Base-by-base conservation (phyloP, 1,284 basidiomycete genomes). In the Pseudozyma sp. region DNA sequence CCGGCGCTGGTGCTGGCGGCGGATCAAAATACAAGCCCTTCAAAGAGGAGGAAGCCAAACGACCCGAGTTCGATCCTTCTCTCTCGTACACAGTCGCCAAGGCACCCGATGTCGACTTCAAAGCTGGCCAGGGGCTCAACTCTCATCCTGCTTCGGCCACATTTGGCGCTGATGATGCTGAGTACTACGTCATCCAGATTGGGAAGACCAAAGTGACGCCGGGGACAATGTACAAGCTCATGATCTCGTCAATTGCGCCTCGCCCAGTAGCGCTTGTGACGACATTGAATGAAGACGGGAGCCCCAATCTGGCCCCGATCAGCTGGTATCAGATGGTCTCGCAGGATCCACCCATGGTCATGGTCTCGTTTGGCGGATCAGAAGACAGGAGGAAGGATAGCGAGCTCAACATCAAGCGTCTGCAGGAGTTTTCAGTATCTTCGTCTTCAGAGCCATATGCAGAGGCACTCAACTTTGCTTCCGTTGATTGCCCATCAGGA, bases 311-410 rank as follows among this genome's bases (percentile, higher is more conserved):
- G 16, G 76, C 77, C 2, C 78, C 79, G 0, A 76, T 81, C 51
- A 71, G 63, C 59, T 79, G 78, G 78, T 81, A 77, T 31, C 77
- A 81, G 59, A 79, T 81, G 78, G 76, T 81, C 3, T 71, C 63
- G 39, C 78, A 79, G 47, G 65, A 81, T 56, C 79, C 79, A 0
- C 67, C 79, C 0, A 70, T 80, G 61, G 78, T 79, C 12, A 79
- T 79, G 77, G 58, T 81, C 51, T 73, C 69, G 2, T 81, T 81
- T 34, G 77, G 77, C 3, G 79, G 79, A 5, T 45, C 50, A 6
- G 63, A 74, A 36, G 47, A 66, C 10, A 56, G 66, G 19, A 63
- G 76, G 38, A 81, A 81, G 65, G 79, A 81, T 38, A 75, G 65
- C 50, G 78, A 80, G 44, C 55, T 57, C 55, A 78, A 80, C 58